Evolutionary conservation across 2,329 filamentous ascomycete species (phyloP).

Genomic region (Venturia aucupariae): DNA sequence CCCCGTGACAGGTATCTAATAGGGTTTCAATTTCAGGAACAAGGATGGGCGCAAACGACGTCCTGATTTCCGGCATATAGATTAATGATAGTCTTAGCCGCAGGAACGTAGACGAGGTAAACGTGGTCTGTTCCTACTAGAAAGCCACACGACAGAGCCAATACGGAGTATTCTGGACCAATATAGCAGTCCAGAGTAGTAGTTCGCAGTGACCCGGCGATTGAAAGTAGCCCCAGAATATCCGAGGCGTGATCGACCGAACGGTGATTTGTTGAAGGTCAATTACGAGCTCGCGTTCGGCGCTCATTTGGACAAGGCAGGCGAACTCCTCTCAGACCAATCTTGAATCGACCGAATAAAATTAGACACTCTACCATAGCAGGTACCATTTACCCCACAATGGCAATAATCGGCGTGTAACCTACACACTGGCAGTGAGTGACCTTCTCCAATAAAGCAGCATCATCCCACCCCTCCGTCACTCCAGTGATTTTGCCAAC

Average conservation of each 20-base stretch:
- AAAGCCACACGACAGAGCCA: neutral
- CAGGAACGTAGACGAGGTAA: neutral
- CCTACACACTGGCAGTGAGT: neutral
- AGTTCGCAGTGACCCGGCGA: neutral
- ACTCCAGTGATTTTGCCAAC: neutral
- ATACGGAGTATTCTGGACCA: neutral
- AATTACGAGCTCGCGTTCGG: neutral
- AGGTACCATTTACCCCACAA: neutral
- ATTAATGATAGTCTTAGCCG: neutral
- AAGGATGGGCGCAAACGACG: neutral
- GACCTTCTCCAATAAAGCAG: neutral
- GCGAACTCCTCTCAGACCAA: neutral
- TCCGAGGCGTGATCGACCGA: neutral
- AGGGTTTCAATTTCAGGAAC: neutral
- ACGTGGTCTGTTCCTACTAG: neutral
- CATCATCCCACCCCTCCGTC: neutral
- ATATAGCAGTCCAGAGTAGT: neutral
- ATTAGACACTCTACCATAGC: neutral
- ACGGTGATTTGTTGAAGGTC: neutral
- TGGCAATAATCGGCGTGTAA: neutral
- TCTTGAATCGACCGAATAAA: neutral
- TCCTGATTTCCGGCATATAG: neutral
- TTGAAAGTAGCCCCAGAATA: neutral
- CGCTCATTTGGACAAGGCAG: neutral
- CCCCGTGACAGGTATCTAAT: neutral